Conservation (phyloP, 2,329 filamentous ascomycete species). For the Pseudogymnoascus sp. region DNA sequence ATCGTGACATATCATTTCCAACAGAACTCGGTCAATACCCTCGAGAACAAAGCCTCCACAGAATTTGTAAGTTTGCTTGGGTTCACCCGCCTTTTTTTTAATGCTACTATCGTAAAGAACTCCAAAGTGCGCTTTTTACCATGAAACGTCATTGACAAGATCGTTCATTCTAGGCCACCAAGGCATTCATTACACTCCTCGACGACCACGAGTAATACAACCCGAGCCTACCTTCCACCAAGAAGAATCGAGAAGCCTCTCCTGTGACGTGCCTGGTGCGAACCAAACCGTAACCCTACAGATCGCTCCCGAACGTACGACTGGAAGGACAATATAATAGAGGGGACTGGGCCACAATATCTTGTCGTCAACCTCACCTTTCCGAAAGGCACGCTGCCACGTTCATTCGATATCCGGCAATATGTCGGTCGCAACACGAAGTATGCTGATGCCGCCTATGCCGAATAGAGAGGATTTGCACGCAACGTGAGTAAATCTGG, state of each 20-base stretch:
- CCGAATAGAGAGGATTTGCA: slow-evolving; percentile 55
- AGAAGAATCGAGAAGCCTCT: neutral
- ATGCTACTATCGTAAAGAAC: neutral
- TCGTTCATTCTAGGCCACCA: neutral
- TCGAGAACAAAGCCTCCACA: neutral
- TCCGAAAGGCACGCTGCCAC: slow-evolving; percentile 6
- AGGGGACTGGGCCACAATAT: neutral
- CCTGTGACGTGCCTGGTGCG: neutral
- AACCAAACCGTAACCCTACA: neutral
- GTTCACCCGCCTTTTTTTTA: neutral
- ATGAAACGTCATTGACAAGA: slow-evolving; percentile 5
- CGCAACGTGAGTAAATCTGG: slow-evolving; percentile 48
- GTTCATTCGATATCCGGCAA: neutral
- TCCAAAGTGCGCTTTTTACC: neutral
- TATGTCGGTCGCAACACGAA: slow-evolving; percentile 13
- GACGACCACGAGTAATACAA: neutral
- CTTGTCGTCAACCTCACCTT: neutral
- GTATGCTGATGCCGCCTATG: slow-evolving; percentile 42
- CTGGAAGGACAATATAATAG: neutral
- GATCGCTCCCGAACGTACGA: neutral
- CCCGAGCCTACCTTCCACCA: neutral
- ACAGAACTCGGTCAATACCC: slow-evolving; percentile 2
- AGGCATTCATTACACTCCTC: neutral
- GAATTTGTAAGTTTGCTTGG: slow-evolving; percentile 2
- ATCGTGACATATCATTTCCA: slow-evolving; percentile 7